Percentiles rank a stretch among this genome's conserved stretches.
Conservation (phyloP, 371 early-diverging fungal genomes). For the Haplosporangium sp. region DNA sequence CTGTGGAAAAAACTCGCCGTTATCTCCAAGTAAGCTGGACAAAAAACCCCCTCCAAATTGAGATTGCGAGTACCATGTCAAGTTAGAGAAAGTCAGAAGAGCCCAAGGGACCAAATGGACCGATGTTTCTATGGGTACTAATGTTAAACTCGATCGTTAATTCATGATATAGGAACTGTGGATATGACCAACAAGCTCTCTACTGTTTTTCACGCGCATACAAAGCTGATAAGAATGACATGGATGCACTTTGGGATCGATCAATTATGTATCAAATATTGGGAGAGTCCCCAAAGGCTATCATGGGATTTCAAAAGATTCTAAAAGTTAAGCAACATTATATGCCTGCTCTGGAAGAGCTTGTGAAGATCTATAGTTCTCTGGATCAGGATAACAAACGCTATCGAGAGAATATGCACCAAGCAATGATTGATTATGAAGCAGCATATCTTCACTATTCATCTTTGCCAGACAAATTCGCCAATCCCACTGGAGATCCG, state of each 20-base stretch:
- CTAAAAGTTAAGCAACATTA: slow-evolving; percentile 44
- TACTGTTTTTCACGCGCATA: slow-evolving; percentile 84
- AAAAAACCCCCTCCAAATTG: background rate
- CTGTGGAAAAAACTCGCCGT: slow-evolving; percentile 91
- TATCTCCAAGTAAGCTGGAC: slow-evolving; percentile 70
- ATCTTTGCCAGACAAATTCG: slow-evolving; percentile 39
- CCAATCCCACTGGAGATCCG: slow-evolving; percentile 26
- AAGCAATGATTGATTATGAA: slow-evolving; percentile 61
- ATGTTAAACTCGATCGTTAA: background rate
- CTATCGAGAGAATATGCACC: slow-evolving; percentile 52
- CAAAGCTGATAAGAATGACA: slow-evolving; percentile 70
- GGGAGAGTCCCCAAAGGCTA: slow-evolving; percentile 65
- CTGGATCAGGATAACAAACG: slow-evolving; percentile 44
- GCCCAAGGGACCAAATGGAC: background rate
- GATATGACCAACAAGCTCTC: slow-evolving; percentile 80
- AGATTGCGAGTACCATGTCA: background rate
- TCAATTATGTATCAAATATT: slow-evolving; percentile 66
- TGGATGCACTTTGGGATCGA: slow-evolving; percentile 79
- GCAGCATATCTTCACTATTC: slow-evolving; percentile 57
- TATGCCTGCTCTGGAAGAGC: slow-evolving; percentile 52
- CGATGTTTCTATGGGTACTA: background rate
- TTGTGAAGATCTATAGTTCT: slow-evolving; percentile 51
- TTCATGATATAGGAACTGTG: slow-evolving; percentile 65
- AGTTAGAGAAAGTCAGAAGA: background rate
- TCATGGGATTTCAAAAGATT: slow-evolving; percentile 43